Conservation (phyloP, 441 rosid genomes). For the Euphorbia schlechtendalii region DNA sequence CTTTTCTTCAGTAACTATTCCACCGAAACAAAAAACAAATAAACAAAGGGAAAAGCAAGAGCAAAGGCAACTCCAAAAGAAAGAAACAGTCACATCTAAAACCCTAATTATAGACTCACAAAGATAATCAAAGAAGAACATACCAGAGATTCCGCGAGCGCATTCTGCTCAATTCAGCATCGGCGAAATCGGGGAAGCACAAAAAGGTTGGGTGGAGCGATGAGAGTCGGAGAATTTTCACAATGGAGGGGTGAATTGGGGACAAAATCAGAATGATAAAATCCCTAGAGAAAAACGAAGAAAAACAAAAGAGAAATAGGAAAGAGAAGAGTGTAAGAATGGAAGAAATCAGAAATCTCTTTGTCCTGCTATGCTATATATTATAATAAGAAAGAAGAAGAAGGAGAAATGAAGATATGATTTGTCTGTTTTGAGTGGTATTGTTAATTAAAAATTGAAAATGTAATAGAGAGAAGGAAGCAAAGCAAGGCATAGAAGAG, state of each 20-base stretch:
- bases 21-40: constrained; percentile 16
- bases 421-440: background rate
- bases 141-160: background rate
- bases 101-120: constrained; percentile 2
- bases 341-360: constrained; percentile 7
- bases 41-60: constrained; percentile 8
- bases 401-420: constrained; percentile 4
- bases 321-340: constrained; percentile 9
- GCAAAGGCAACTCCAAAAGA: constrained; percentile 3
- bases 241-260: constrained; percentile 1
- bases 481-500: too few species aligned
- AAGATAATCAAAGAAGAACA: background rate
- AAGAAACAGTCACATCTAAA: background rate
- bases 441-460: too few species aligned
- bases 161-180: constrained; percentile 4
- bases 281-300: background rate
- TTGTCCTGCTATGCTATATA: background rate
- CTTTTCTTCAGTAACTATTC: constrained; percentile 14
- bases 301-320: background rate
- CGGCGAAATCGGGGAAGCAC: background rate
- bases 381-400: background rate
- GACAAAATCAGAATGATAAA: background rate
- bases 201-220: background rate
- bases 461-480: too few species aligned
- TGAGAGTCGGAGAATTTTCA: background rate